A percentile compares a stretch with the other conserved stretches of the same genome.
Evolutionary conservation across 352 stramenopile species (phyloP).

Genomic region (Globisporangium cystogenes): DNA sequence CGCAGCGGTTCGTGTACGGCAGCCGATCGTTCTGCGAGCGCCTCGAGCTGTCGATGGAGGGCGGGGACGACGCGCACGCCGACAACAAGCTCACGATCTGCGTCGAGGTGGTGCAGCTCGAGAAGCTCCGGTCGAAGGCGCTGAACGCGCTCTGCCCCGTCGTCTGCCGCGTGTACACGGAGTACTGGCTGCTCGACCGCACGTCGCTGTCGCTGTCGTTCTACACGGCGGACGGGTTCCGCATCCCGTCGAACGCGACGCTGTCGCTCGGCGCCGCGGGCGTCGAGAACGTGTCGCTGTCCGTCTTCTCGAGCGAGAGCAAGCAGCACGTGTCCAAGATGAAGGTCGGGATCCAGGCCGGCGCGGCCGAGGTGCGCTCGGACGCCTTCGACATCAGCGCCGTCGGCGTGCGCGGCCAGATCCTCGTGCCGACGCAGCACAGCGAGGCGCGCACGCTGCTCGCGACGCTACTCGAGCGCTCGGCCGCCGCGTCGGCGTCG

Average conservation of each 20-base stretch:
- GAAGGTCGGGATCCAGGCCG: conserved; percentile 59
- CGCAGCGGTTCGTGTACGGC: conserved; percentile 64
- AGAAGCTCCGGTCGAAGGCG: conserved; percentile 34
- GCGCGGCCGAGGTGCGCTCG: conserved; percentile 51
- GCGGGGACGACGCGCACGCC: conserved; percentile 20
- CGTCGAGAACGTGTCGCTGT: conserved; percentile 38
- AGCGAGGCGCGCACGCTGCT: conserved; percentile 37
- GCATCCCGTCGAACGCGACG: conserved; percentile 39
- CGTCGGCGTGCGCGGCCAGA: conserved; percentile 68
- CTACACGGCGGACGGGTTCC: conserved; percentile 57
- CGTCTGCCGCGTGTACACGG: conserved; percentile 65
- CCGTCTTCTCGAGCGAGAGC: conserved; percentile 65
- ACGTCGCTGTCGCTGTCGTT: conserved; percentile 67
- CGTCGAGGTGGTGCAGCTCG: conserved; percentile 45
- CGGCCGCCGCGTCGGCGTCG: conserved; percentile 13
- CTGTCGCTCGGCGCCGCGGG: conserved; percentile 17
- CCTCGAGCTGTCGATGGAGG: conserved; percentile 60
- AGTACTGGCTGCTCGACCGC: conserved; percentile 85
- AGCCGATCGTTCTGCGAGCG: conserved; percentile 51
- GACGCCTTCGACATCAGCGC: conserved; percentile 76
- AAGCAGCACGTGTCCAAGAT: conserved; percentile 64
- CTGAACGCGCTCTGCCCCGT: conserved; percentile 52
- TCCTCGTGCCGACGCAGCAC: conserved; percentile 47
- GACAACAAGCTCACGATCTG: conserved; percentile 56
- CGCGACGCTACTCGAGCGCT: conserved; percentile 40